These are phyloP conservation scores for Kalmanozyma brasiliensis DNA, from an alignment of 1,284 basidiomycete species.

Conservation along the genomic window DNA sequence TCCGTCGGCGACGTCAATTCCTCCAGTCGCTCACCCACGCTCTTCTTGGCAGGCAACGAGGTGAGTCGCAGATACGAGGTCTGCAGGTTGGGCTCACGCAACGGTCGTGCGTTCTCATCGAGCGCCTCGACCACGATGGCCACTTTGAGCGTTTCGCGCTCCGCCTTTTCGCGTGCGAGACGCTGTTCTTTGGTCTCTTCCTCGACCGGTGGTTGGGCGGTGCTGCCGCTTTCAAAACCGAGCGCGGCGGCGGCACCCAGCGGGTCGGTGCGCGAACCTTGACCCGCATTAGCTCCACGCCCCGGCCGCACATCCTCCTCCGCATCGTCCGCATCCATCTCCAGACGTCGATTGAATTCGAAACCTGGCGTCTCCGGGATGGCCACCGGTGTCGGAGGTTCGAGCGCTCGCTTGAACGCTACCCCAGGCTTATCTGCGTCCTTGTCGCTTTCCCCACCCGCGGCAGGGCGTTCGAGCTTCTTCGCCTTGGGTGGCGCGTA, in stretches of 20 bases:
- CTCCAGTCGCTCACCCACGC: slow-evolving; percentile 15
- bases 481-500: slow-evolving; percentile 54
- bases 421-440: slow-evolving; percentile 9
- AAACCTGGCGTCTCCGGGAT: slow-evolving; percentile 47
- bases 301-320: slow-evolving; percentile 29
- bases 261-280: not conserved
- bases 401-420: slow-evolving; percentile 7
- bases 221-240: not conserved
- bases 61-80: slow-evolving; percentile 59
- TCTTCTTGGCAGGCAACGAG: slow-evolving; percentile 39
- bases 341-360: slow-evolving; percentile 36
- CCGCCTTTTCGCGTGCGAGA: slow-evolving; percentile 53
- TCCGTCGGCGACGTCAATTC: not conserved
- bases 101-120: slow-evolving; percentile 57
- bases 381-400: slow-evolving; percentile 29
- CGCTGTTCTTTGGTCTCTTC: slow-evolving; percentile 56
- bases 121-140: slow-evolving; percentile 64
- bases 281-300: not conserved
- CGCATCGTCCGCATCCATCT: slow-evolving; percentile 26
- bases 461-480: slow-evolving; percentile 6
- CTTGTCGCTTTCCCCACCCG: slow-evolving; percentile 16
- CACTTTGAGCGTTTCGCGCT: slow-evolving; percentile 59
- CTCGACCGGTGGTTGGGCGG: slow-evolving; percentile 20
- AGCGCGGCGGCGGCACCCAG: not conserved
- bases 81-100: slow-evolving; percentile 58